phyloP scores from a whole-genome alignment of 1,284 basidiomycete species.

The Puccinia triticina region DNA sequence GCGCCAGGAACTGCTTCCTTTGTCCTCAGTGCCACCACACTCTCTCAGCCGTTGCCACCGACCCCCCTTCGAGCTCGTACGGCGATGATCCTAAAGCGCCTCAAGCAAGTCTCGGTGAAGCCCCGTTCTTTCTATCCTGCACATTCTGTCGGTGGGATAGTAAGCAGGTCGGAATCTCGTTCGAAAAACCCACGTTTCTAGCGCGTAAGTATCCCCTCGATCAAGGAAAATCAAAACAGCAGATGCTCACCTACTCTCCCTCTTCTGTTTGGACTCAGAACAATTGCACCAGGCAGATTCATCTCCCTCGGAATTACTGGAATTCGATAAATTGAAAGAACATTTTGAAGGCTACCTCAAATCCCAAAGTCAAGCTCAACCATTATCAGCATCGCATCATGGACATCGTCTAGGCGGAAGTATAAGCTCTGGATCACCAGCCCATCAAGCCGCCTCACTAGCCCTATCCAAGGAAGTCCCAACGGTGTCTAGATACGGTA shows the following conservation, averaged over 20 bases:
- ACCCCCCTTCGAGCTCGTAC: constrained; percentile 69
- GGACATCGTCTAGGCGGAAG: constrained; percentile 3
- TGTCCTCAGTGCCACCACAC: constrained; percentile 91
- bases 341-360: constrained; percentile 82
- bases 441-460: constrained; percentile 59
- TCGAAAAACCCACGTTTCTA: constrained; percentile 93
- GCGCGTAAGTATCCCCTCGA: constrained; percentile 60
- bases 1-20: constrained; percentile 93
- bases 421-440: constrained; percentile 51
- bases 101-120: constrained; percentile 67
- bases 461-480: constrained; percentile 50
- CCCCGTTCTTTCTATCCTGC: constrained; percentile 88
- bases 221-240: constrained; percentile 65
- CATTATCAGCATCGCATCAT: constrained; percentile 5
- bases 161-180: constrained; percentile 81
- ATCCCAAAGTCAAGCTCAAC: constrained; percentile 57
- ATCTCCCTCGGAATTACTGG: constrained; percentile 76
- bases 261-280: constrained; percentile 64
- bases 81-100: constrained; percentile 63
- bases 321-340: constrained; percentile 88
- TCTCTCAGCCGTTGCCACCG: constrained; percentile 81
- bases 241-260: neutral
- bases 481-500: constrained; percentile 35
- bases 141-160: constrained; percentile 94
- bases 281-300: constrained; percentile 86